Conservation (phyloP, 2,329 filamentous ascomycete genomes). For the Colletotrichum simmondsii region DNA sequence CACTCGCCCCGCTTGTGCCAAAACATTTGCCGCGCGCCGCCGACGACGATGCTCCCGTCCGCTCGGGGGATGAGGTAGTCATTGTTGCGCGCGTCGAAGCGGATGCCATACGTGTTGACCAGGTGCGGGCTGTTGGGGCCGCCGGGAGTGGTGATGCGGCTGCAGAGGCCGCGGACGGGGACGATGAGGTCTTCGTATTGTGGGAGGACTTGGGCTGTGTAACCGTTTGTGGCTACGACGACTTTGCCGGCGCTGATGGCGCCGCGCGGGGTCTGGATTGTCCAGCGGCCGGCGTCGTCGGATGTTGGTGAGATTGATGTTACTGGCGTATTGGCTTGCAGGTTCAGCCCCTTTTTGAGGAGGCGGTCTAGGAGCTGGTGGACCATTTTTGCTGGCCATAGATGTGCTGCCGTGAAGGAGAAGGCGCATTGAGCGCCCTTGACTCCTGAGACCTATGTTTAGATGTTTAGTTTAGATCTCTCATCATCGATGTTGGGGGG, state of each 20-base stretch:
- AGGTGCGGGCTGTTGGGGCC: slow-evolving; percentile 46
- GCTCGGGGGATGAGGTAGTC: slow-evolving; percentile 74
- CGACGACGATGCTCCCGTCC: slow-evolving; percentile 46
- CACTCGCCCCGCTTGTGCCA: slow-evolving; percentile 48
- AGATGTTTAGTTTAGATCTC: neutral
- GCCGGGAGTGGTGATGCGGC: slow-evolving; percentile 39
- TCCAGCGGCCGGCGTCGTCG: slow-evolving; percentile 14
- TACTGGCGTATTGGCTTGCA: slow-evolving; percentile 33
- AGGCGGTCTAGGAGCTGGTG: neutral
- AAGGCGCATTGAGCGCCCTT: neutral
- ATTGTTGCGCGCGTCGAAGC: slow-evolving; percentile 65
- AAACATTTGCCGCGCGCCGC: slow-evolving; percentile 46
- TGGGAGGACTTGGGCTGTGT: slow-evolving; percentile 37
- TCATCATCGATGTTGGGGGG: neutral
- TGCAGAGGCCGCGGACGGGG: slow-evolving; percentile 33
- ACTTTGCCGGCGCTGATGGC: slow-evolving; percentile 34
- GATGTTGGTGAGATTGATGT: neutral
- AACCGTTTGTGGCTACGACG: slow-evolving; percentile 45
- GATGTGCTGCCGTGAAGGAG: neutral
- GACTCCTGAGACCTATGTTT: neutral
- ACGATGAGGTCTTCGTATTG: slow-evolving; percentile 42
- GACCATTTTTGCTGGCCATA: neutral
- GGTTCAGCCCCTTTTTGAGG: slow-evolving; percentile 11
- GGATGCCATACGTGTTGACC: slow-evolving; percentile 68
- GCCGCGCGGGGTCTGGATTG: slow-evolving; percentile 35